Conservation (phyloP, 768 basidiomycete genomes). For the Tephrocybe sp. region DNA sequence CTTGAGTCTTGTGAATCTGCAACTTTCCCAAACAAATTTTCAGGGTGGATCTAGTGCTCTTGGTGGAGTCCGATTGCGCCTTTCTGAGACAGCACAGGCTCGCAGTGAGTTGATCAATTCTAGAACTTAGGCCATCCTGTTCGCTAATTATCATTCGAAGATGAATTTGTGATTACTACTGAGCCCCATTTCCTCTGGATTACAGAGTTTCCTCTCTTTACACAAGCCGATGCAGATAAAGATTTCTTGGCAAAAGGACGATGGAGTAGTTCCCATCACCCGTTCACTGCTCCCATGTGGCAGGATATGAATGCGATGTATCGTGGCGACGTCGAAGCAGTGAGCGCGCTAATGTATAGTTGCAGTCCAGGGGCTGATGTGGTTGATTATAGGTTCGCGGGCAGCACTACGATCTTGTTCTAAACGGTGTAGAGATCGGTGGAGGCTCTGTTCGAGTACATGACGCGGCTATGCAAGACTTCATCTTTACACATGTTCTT, state of each 20-base stretch:
- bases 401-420: slow-evolving; percentile 94
- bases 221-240: slow-evolving; percentile 84
- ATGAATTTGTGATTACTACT: slow-evolving; percentile 50
- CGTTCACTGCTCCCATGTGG: slow-evolving; percentile 94
- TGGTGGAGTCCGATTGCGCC: slow-evolving; percentile 63
- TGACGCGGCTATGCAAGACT: slow-evolving; percentile 83
- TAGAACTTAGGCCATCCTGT: slow-evolving; percentile 1
- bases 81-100: slow-evolving; percentile 64
- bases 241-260: slow-evolving; percentile 80
- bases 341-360: slow-evolving; percentile 24
- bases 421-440: slow-evolving; percentile 92
- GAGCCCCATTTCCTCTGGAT: slow-evolving; percentile 90
- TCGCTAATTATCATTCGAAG: slow-evolving; percentile 31
- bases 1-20: slow-evolving; percentile 18
- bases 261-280: slow-evolving; percentile 93
- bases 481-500: slow-evolving; percentile 72
- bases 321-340: slow-evolving; percentile 59
- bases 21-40: slow-evolving; percentile 13
- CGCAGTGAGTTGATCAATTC: slow-evolving; percentile 44
- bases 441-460: slow-evolving; percentile 94
- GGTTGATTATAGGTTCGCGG: slow-evolving; percentile 65
- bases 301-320: slow-evolving; percentile 82
- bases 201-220: slow-evolving; percentile 92
- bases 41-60: slow-evolving; percentile 88
- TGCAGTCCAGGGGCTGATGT: background rate